Conservation (phyloP, 306 rosid species). For the Luffa acutangula region DNA sequence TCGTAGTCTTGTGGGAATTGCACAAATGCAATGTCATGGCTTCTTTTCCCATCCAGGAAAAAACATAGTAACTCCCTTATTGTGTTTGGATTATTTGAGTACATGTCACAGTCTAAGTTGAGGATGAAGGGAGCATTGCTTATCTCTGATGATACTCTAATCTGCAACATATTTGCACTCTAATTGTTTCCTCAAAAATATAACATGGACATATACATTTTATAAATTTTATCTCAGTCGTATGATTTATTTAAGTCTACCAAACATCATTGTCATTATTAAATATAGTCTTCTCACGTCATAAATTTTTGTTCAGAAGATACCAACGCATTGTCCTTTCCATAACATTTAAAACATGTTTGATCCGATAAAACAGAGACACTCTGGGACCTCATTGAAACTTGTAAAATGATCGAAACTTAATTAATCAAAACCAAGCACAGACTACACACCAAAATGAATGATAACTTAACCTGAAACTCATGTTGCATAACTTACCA, state of each 20-base stretch:
- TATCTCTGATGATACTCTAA: conserved; percentile 59
- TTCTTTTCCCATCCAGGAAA: conserved; percentile 46
- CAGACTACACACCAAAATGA: not conserved
- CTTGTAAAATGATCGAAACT: no score
- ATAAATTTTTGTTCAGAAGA: not conserved
- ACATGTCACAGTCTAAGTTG: conserved; percentile 68
- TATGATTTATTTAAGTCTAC: not conserved
- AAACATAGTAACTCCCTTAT: conserved; percentile 39
- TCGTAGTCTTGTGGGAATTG: conserved; percentile 42
- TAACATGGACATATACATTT: not conserved
- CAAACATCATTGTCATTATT: not conserved
- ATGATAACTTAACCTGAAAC: not conserved
- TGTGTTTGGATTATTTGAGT: conserved; percentile 34
- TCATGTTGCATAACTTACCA: conserved; percentile 19
- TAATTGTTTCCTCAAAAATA: not conserved
- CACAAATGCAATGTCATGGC: conserved; percentile 43
- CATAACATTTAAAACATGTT: not conserved
- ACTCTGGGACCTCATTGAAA: no score
- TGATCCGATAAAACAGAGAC: not conserved
- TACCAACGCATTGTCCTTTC: not conserved
- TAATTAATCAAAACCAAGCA: not conserved
- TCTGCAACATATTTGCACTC: conserved; percentile 21
- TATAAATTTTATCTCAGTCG: no score
- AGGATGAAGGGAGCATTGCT: conserved; percentile 57
- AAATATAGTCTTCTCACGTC: not conserved